Conservation (phyloP, 352 stramenopile genomes). For the Globisporangium camurandrum region DNA sequence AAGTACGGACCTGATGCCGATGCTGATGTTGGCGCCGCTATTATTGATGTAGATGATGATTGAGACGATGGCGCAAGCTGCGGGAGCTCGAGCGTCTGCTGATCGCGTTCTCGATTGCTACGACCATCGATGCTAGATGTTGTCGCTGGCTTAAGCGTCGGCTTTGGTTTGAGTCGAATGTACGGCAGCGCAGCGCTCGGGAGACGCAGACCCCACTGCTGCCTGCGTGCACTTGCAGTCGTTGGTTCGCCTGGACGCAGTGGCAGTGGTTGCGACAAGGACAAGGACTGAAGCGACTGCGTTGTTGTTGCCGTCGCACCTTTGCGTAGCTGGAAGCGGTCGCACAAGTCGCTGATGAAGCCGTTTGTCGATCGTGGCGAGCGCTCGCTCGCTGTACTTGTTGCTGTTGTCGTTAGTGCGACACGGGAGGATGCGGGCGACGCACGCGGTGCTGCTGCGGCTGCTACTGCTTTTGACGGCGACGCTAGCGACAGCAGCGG, state of each 20-base stretch:
- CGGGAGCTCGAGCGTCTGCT: too few relatives aligned
- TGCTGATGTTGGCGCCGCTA: conserved; percentile 9
- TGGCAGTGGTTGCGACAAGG: too few relatives aligned
- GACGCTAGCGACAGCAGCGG: too few relatives aligned
- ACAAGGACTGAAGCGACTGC: too few relatives aligned
- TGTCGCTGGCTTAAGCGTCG: too few relatives aligned
- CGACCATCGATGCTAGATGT: conserved; percentile 16
- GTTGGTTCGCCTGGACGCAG: neutral
- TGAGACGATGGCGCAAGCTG: too few relatives aligned
- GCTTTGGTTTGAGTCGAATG: conserved; percentile 67
- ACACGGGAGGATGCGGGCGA: neutral
- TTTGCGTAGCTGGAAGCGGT: conserved; percentile 5
- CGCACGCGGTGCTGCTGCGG: neutral
- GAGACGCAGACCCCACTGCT: conserved; percentile 52
- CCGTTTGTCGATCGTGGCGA: conserved; percentile 6
- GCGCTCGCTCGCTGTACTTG: too few relatives aligned
- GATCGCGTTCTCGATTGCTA: too few relatives aligned
- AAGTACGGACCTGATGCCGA: conserved; percentile 55
- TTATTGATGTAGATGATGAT: neutral
- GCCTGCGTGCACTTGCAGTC: conserved; percentile 7
- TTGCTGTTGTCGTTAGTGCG: too few relatives aligned
- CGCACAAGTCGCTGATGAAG: conserved; percentile 25
- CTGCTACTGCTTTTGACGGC: too few relatives aligned
- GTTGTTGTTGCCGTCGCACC: too few relatives aligned
- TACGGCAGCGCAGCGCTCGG: conserved; percentile 53